phyloP scores from a whole-genome alignment of 2,329 filamentous ascomycete species.

The Sporothrix brunneoviolacea region DNA sequence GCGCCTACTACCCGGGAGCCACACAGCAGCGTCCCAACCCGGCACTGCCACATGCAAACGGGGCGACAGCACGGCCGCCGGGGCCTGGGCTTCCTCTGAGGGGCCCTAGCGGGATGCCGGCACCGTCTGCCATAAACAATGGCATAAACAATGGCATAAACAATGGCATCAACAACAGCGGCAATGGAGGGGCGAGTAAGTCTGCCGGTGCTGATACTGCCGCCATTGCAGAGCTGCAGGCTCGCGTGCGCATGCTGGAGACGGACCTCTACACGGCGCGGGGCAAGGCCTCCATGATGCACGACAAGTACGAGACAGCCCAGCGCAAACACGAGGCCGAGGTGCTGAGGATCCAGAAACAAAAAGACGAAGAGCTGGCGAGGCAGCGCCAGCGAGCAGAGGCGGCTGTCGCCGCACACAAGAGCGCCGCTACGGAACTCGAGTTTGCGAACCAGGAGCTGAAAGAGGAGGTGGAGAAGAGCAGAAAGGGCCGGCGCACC shows the following conservation, averaged over 20 bases:
- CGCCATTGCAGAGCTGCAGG: slow-evolving; percentile 39
- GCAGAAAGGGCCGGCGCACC: slow-evolving; percentile 27
- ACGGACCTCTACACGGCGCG: slow-evolving; percentile 54
- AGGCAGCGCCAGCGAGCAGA: slow-evolving; percentile 60
- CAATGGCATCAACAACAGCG: too few species aligned
- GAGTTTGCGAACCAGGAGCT: slow-evolving; percentile 68
- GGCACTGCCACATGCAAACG: not conserved
- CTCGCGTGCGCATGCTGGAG: slow-evolving; percentile 46
- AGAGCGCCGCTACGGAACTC: slow-evolving; percentile 60
- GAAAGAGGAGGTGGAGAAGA: slow-evolving; percentile 49
- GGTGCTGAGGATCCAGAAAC: slow-evolving; percentile 53
- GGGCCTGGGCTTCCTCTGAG: too few species aligned
- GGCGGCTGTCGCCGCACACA: slow-evolving; percentile 56
- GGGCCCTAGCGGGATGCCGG: not conserved
- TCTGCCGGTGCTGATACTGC: not conserved
- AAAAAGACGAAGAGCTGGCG: slow-evolving; percentile 56
- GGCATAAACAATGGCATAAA: not conserved
- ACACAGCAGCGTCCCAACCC: not conserved
- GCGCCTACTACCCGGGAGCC: not conserved
- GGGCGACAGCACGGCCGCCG: not conserved
- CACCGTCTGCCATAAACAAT: not conserved
- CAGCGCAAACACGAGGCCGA: slow-evolving; percentile 57
- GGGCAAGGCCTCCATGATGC: slow-evolving; percentile 70
- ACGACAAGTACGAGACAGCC: slow-evolving; percentile 59
- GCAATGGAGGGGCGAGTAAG: not conserved